Percentiles rank a stretch among this genome's conserved stretches.
These are phyloP conservation scores for Moesziomyces globuligerus DNA, from an alignment of 1,284 basidiomycete genomes.

Conservation along the genomic window DNA sequence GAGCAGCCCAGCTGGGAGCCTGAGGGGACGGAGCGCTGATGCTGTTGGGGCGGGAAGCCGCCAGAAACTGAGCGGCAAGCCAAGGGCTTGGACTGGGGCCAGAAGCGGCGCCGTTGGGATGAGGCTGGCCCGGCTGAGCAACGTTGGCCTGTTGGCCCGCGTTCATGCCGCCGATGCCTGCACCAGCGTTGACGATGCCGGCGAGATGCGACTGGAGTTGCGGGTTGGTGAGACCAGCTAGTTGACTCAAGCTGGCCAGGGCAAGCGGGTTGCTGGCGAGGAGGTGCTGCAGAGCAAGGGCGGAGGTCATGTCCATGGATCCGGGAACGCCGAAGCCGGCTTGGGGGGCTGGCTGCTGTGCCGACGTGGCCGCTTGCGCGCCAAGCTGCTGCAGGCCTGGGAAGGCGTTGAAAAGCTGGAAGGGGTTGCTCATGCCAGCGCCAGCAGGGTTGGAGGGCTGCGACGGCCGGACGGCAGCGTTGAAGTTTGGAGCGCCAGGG, in stretches of 20 bases:
- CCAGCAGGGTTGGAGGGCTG: conserved; percentile 28
- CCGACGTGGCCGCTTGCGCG: conserved; percentile 8
- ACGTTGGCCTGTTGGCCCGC: conserved; percentile 11
- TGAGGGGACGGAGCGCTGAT: conserved; percentile 30
- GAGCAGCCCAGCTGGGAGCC: conserved; percentile 16
- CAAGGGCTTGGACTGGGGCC: conserved; percentile 15
- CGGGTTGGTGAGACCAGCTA: conserved; percentile 48
- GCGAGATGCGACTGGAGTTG: conserved; percentile 49
- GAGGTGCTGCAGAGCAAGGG: conserved; percentile 65
- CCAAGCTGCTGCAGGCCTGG: conserved; percentile 23
- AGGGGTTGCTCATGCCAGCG: conserved; percentile 18
- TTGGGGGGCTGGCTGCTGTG: conserved; percentile 20
- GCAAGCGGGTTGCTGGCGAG: conserved; percentile 60
- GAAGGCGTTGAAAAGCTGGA: conserved; percentile 36
- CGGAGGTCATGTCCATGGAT: conserved; percentile 60
- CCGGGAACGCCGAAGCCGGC: conserved; percentile 21
- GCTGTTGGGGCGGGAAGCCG: conserved; percentile 23
- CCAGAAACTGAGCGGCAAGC: conserved; percentile 29
- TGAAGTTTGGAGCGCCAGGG: conserved; percentile 34
- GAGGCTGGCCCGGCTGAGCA: conserved; percentile 30
- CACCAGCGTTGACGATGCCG: conserved; percentile 33
- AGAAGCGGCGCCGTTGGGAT: conserved; percentile 11
- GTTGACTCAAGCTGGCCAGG: conserved; percentile 46
- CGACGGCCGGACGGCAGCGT: conserved; percentile 22
- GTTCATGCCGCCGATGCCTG: conserved; percentile 20